A percentile compares a stretch with the other conserved stretches of the same genome.
phyloP scores from a whole-genome alignment of 2,329 filamentous ascomycete genomes.

The Colletotrichum destructivum region DNA sequence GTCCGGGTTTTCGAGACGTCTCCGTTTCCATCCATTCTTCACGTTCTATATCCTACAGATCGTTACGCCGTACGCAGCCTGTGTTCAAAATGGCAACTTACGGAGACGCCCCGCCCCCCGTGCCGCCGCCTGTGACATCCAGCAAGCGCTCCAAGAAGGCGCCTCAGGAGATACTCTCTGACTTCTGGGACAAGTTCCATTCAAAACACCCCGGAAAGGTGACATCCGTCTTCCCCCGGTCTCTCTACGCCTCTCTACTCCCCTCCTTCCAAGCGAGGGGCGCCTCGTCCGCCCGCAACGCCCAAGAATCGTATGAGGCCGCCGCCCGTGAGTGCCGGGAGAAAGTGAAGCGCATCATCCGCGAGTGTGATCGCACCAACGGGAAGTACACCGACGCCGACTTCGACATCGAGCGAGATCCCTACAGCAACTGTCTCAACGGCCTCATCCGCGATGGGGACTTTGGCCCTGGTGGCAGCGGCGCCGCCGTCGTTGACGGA shows the following conservation, averaged over 20 bases:
- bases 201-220: conserved; percentile 59
- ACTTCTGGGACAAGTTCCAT: conserved; percentile 61
- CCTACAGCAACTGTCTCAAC: conserved; percentile 55
- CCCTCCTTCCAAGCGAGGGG: conserved; percentile 45
- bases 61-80: background rate
- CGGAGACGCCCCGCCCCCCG: conserved; percentile 20
- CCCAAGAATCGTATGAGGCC: conserved; percentile 58
- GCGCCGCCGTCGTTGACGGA: conserved; percentile 22
- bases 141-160: conserved; percentile 43
- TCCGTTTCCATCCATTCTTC: background rate
- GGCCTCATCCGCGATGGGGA: conserved; percentile 46
- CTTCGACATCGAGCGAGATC: conserved; percentile 60
- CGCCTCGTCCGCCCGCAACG: conserved; percentile 65
- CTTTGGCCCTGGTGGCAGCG: conserved; percentile 15
- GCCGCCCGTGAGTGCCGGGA: conserved; percentile 58
- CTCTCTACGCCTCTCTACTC: conserved; percentile 54
- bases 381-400: conserved; percentile 62
- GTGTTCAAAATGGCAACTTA: conserved; percentile 28
- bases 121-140: background rate
- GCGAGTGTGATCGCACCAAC: conserved; percentile 61
- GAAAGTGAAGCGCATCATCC: conserved; percentile 56
- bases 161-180: conserved; percentile 58
- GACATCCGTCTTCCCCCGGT: conserved; percentile 61
- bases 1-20: background rate
- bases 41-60: no score